These are phyloP conservation scores for Thermoascus crustaceus DNA, from an alignment of 2,329 filamentous ascomycete species.

Conservation along the genomic window DNA sequence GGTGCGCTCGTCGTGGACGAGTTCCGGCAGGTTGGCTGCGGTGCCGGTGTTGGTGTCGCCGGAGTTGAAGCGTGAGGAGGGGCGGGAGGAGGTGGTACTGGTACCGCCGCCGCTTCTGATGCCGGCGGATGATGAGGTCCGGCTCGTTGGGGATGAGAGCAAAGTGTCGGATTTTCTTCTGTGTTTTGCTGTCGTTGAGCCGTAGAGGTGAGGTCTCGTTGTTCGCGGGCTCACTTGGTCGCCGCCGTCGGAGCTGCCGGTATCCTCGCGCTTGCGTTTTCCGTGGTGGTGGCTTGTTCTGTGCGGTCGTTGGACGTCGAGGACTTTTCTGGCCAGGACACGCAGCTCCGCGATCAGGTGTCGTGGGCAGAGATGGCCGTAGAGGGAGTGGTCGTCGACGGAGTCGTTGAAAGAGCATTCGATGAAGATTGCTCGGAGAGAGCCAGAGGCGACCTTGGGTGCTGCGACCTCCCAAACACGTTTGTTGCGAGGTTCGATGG, in stretches of 20 bases:
- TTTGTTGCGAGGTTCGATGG: constrained; percentile 70
- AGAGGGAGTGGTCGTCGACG: constrained; percentile 68
- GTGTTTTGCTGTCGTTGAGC: constrained; percentile 4
- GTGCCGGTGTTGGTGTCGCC: constrained; percentile 1
- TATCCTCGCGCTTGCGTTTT: constrained; percentile 35
- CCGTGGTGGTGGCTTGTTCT: constrained; percentile 24
- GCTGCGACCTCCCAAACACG: constrained; percentile 83
- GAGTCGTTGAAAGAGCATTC: constrained; percentile 90
- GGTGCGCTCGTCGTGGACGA: constrained; percentile 5
- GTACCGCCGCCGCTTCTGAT: no score
- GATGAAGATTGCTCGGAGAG: constrained; percentile 76
- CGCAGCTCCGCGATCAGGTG: constrained; percentile 74
- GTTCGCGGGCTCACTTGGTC: constrained; percentile 21
- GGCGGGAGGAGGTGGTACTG: no score
- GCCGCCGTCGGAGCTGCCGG: constrained; percentile 9
- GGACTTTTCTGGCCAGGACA: constrained; percentile 62
- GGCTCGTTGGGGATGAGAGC: no score
- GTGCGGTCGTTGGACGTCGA: constrained; percentile 38
- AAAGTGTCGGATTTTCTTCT: background rate
- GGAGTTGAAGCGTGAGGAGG: constrained; percentile 1
- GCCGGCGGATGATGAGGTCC: no score
- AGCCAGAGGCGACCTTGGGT: constrained; percentile 66
- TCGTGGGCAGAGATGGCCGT: constrained; percentile 78
- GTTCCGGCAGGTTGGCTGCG: constrained; percentile 4
- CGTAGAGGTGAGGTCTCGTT: constrained; percentile 10